Conservation (phyloP, 2,329 filamentous ascomycete species). For the Chaetomium sp. region DNA sequence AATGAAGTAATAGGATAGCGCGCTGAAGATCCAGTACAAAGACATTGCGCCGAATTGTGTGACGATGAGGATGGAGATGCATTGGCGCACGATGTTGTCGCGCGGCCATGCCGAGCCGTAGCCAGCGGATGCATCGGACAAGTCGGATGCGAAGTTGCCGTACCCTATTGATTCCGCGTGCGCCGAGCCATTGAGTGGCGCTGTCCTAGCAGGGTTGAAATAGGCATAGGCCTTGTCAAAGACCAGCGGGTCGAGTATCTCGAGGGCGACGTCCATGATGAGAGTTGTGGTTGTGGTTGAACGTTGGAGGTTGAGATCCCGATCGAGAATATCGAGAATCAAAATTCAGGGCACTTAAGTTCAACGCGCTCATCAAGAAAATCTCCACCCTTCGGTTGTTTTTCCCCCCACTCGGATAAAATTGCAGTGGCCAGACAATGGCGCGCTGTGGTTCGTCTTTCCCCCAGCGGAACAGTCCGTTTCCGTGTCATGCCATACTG, state of each 20-base stretch:
- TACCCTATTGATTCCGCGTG: slow-evolving; percentile 17
- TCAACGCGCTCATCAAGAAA: background rate
- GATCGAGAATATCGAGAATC: slow-evolving; percentile 10
- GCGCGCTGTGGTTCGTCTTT: slow-evolving; percentile 17
- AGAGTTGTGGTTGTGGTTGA: background rate
- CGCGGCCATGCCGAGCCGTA: slow-evolving; percentile 42
- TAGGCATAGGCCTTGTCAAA: slow-evolving; percentile 47
- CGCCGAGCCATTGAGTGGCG: slow-evolving; percentile 24
- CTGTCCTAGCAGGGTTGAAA: slow-evolving; percentile 38
- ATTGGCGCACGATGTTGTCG: slow-evolving; percentile 47
- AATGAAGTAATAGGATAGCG: slow-evolving; percentile 72
- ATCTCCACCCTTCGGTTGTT: slow-evolving; percentile 16
- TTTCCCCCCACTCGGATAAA: slow-evolving; percentile 19
- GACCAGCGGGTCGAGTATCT: slow-evolving; percentile 46
- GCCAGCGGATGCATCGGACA: slow-evolving; percentile 7
- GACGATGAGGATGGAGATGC: slow-evolving; percentile 44
- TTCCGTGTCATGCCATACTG: slow-evolving; percentile 12
- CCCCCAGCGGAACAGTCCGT: slow-evolving; percentile 12
- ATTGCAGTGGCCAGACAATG: slow-evolving; percentile 20
- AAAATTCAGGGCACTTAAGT: slow-evolving; percentile 7
- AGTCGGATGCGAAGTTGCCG: slow-evolving; percentile 23
- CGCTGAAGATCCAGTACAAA: slow-evolving; percentile 66
- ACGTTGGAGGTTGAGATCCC: slow-evolving; percentile 7
- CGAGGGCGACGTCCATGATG: slow-evolving; percentile 46
- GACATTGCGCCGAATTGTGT: slow-evolving; percentile 43